Base-by-base conservation (phyloP, 2,329 filamentous ascomycete genomes). In the Claviceps sp. region DNA sequence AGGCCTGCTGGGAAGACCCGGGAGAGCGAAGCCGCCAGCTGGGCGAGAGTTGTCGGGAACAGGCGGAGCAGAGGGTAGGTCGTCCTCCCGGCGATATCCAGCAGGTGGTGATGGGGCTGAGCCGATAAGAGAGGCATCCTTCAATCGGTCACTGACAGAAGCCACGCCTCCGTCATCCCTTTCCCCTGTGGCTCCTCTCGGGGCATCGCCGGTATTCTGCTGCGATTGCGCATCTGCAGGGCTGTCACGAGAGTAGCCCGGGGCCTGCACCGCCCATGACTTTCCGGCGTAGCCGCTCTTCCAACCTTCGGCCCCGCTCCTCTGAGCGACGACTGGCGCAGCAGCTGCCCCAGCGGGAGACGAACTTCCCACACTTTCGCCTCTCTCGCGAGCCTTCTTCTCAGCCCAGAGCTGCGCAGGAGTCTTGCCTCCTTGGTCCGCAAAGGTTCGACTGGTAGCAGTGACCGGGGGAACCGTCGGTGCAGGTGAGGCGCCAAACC, bases 361-460 rank as follows among this genome's bases (percentile, higher is more conserved):
- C 19, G 73, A 66, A 49, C 74, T 67, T 65, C 71, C 51, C 53
- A 59, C 58, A 53, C 59, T 58, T 42, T 72, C 72, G 46, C 78
- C 83, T 50, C 84, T 77, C 65, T 93, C 82, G 55, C 82, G 84
- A 40, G 87, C 91, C 73, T 97, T 97, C 73, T 90, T 95, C 73
- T 98, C 93, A 0, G 91, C 91, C 93, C 93, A 98, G 39, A 95
- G 72, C 68, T 98, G 93, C 34, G 93, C 90, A 6, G 93, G 93
- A 5, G 93, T 97, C 74, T 97, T 98, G 56, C 93, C 93, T 56
- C 87, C 90, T 66, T 94, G 76, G 59, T 96, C 90, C 16, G 93
- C 93, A 72, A 97, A 98, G 0, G 89, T 95, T 62, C 89, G 84
- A 70, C 89, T 94, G 40, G 90, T 89, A 57, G 81, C 77, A 26